Conservation (phyloP, 495 filamentous ascomycete species). For the Parathielavia appendiculata region DNA sequence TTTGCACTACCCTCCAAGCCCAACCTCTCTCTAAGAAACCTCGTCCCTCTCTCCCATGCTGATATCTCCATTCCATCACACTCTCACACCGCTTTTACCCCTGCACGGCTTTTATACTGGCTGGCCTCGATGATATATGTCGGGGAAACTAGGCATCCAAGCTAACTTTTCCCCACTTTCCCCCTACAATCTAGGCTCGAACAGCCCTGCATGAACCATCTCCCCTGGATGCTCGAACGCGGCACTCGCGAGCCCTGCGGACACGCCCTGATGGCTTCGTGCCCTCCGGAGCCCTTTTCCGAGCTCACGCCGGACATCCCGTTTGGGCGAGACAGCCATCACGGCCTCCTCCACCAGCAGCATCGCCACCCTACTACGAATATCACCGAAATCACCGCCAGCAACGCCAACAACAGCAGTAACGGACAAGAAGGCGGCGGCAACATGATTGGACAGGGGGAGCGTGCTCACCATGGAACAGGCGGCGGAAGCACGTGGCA, state of each 20-base stretch:
- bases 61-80: no score
- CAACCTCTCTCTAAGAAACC: no score
- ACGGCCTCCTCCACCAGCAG: neutral
- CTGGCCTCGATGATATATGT: no score
- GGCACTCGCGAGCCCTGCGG: conserved; percentile 54
- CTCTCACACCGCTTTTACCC: no score
- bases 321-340: conserved; percentile 36
- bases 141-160: neutral
- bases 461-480: neutral
- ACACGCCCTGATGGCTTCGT: conserved; percentile 86
- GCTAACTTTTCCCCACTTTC: neutral
- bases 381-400: conserved; percentile 22
- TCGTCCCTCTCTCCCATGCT: no score
- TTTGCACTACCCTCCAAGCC: no score
- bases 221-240: conserved; percentile 67
- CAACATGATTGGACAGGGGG: no score
- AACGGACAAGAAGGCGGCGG: neutral
- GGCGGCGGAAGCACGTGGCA: conserved; percentile 58
- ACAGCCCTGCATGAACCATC: conserved; percentile 90
- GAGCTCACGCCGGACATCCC: conserved; percentile 45
- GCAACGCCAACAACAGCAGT: neutral
- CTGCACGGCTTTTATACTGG: no score
- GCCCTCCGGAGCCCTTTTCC: conserved; percentile 60
- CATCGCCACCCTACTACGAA: neutral
- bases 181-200: conserved; percentile 63